Evolutionary conservation across 306 rosid genomes (phyloP).

Genomic region (Arachis hypogaea): DNA sequence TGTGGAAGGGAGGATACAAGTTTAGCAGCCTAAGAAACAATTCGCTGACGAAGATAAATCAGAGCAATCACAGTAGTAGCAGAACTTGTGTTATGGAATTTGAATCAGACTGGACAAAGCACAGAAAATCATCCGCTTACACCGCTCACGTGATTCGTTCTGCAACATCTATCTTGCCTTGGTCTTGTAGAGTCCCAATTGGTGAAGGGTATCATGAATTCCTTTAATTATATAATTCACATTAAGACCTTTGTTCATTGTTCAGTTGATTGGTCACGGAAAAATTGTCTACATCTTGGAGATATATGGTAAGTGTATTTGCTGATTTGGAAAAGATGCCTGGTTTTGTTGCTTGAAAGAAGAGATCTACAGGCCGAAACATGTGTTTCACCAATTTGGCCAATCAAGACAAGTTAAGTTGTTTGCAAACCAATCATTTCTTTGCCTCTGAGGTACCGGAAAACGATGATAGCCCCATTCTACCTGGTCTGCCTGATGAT

Average conservation of each 20-base stretch:
- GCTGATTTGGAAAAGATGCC: constrained; percentile 50
- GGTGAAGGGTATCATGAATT: constrained; percentile 83
- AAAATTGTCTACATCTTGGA: constrained; percentile 35
- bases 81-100: constrained; percentile 77
- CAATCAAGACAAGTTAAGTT: constrained; percentile 51
- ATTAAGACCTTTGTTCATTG: constrained; percentile 31
- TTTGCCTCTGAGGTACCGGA: constrained; percentile 43
- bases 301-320: constrained; percentile 37
- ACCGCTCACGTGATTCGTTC: constrained; percentile 73
- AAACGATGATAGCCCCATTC: constrained; percentile 55
- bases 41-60: constrained; percentile 32
- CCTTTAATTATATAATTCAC: constrained; percentile 46
- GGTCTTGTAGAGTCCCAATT: constrained; percentile 88
- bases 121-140: constrained; percentile 69
- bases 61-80: constrained; percentile 47
- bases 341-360: constrained; percentile 67
- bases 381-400: constrained; percentile 62
- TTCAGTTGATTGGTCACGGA: constrained; percentile 43
- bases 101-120: constrained; percentile 73
- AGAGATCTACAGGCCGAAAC: constrained; percentile 57
- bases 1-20: constrained; percentile 59
- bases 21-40: constrained; percentile 43
- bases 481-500: constrained; percentile 95
- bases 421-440: constrained; percentile 41
- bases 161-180: constrained; percentile 77